Conservation (phyloP, 2,329 filamentous ascomycete genomes). For the Ophiostoma perfectum region DNA sequence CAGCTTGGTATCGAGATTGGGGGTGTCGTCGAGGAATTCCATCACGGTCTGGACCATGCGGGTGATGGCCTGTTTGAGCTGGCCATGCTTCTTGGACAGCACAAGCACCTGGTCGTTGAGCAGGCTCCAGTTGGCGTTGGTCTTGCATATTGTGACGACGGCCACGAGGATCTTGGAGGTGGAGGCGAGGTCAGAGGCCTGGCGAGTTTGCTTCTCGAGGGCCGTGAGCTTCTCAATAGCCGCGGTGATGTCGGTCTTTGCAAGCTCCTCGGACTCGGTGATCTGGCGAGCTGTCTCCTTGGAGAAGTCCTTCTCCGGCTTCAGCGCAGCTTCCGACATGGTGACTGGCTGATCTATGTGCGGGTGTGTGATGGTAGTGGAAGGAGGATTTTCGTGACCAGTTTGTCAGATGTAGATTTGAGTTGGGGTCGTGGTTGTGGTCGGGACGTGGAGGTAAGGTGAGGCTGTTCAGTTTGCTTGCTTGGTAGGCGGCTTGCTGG, state of each 20-base stretch:
- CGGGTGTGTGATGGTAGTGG: neutral
- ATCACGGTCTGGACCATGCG: constrained; percentile 99
- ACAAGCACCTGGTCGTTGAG: constrained; percentile 95
- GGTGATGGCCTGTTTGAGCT: constrained; percentile 97
- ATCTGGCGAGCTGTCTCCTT: constrained; percentile 92
- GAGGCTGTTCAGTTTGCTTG: neutral
- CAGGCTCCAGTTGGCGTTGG: constrained; percentile 85
- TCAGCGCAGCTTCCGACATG: constrained; percentile 79
- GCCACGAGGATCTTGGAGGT: constrained; percentile 82
- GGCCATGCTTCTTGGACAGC: constrained; percentile 98
- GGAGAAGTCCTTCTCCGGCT: constrained; percentile 98
- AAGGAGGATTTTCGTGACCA: no score
- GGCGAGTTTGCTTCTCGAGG: constrained; percentile 94
- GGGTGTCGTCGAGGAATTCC: constrained; percentile 80
- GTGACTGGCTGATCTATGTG: constrained; percentile 27
- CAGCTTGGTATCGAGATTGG: constrained; percentile 80
- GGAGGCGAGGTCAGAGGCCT: constrained; percentile 94
- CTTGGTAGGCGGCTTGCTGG: neutral
- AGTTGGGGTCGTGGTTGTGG: neutral
- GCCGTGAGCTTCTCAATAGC: constrained; percentile 89
- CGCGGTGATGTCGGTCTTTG: constrained; percentile 72
- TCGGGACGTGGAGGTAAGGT: neutral
- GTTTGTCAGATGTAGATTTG: neutral
- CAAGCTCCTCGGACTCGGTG: constrained; percentile 82
- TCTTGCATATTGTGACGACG: constrained; percentile 91